Base-by-base conservation (phyloP, 352 stramenopile genomes). In the Globisporangium radiosum region DNA sequence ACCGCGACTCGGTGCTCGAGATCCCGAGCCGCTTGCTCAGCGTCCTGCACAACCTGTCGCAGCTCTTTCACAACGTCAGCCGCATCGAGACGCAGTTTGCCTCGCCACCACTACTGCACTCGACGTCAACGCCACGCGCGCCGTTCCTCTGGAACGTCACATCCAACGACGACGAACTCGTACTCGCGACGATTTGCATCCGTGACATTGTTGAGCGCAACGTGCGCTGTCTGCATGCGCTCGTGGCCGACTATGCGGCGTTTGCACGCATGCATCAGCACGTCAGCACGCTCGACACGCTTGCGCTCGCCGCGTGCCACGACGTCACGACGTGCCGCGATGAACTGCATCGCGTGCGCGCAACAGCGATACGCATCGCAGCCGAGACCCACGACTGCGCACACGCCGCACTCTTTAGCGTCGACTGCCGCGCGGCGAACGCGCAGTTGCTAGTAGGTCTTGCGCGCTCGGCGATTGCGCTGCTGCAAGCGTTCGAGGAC, bases 11-110 rank as follows among this genome's bases (percentile, higher is more conserved):
- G 19, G 63, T 92, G 0, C 61, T 75, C 5, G 71, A 88, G 19
- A 76, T 90, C 8, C 71, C 78, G 0, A 85, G 75, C 47, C 70
- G 73, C 11, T 49, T 90, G 0, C 50, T 92, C n/a, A 79, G 70
- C 43, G 72, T 92, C 1, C 69, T 92, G 10, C 78, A 89, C 60
- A 88, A 87, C 60, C 57, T 92, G 1, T 63, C 68, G 0, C 81
- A 85, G 42, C 48, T 88, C 2, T 89, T 92, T 48, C 70, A 83
- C 59, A 87, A 90, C 47, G 37, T 87, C 8, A 71, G 70, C 15
- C 77, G 83, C 8, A 78, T 92, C 39, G 80, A 90, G 52, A 78
- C 72, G 13, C 78, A 88, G 42, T 88, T 91, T 50, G 64, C 78
- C 11, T 8, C 7, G 40, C 40, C 40, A 44, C 70, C 73, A 9